Evolutionary conservation across 2,329 filamentous ascomycete genomes (phyloP).

Genomic region (Colletotrichum cereale): DNA sequence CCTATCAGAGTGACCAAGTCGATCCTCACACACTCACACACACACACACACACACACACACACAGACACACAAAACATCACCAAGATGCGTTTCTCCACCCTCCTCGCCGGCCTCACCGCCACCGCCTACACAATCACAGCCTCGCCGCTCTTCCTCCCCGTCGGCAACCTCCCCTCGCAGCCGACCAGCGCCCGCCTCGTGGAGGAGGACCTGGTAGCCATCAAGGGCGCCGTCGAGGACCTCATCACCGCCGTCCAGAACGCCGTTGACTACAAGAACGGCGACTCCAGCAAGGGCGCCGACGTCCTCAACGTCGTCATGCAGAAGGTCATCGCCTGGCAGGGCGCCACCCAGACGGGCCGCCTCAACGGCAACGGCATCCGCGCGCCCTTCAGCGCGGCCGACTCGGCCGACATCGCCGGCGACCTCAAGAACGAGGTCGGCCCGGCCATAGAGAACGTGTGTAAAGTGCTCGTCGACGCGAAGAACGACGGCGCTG

Average conservation of each 20-base stretch:
- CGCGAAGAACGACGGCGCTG: not conserved
- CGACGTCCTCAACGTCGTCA: too few relatives aligned
- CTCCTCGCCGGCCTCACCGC: not conserved
- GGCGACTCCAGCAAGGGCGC: not conserved
- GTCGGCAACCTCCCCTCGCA: slow-evolving; percentile 15
- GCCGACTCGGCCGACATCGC: not conserved
- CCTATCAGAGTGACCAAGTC: not conserved
- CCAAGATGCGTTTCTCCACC: slow-evolving; percentile 2
- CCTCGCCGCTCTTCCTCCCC: not conserved
- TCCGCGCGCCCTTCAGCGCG: not conserved
- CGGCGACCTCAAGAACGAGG: not conserved
- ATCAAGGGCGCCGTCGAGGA: too few relatives aligned
- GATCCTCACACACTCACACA: too few relatives aligned
- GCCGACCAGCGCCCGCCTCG: not conserved
- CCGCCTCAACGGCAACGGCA: slow-evolving; percentile 14
- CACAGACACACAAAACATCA: too few relatives aligned
- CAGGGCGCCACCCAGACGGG: not conserved
- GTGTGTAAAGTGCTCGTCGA: not conserved
- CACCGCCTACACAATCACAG: not conserved
- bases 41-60: too few relatives aligned
- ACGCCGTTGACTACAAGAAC: not conserved
- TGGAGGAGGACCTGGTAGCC: not conserved
- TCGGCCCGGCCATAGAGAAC: not conserved
- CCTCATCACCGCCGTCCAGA: not conserved
- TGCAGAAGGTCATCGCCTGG: not conserved